Base-by-base conservation (phyloP, 2,329 filamentous ascomycete genomes). In the Lachnellula occidentalis region DNA sequence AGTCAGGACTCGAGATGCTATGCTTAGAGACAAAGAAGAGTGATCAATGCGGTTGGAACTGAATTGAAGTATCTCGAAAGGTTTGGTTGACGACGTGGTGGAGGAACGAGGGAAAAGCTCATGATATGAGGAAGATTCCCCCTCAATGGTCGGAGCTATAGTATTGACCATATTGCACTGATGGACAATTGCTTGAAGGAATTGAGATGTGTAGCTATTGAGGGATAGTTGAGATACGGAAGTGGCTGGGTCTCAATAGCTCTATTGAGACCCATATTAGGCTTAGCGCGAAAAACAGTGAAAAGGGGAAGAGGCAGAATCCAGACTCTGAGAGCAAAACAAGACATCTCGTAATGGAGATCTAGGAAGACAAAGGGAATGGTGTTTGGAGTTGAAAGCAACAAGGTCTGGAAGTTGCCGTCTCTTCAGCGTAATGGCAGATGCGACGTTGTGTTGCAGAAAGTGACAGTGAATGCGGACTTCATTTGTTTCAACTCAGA, bases 181-280 rank as follows among this genome's bases (percentile, higher is more conserved):
- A 34, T 24, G 36, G 27, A 49, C 12, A 17, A 19, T 14, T 37
- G 19, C 34, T 22, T 7, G 15, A 39, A 22, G 15, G 21, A 8
- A 12, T 49, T 12, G 17, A 36, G 19, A 39, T 14, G 41, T 24
- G 36, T 39, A 39, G 31, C 31, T 49, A 49, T 49, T 49, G 47
- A 49, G 47, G 34, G 31, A 15, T 24, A 27, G 45, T n/a, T 34
- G 17, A 34, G 48, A 34, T 21, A 22, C 27, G 17, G 39, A 8
- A 45, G 54, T 56, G 50, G 50, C 46, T 52, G 49, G 21, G 21
- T 45, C 50, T 43, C 48, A 55, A 55, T 52, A 51, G 9, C 21
- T 39, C 41, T 53, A 56, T 53, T 53, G 54, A 56, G 54, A 41
- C n/a, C 15, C 50, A 31, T 53, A 53, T 53, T 50, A 17, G 54